phyloP scores from a whole-genome alignment of 1,284 basidiomycete species.

The Apiotrichum veenhuisii region DNA sequence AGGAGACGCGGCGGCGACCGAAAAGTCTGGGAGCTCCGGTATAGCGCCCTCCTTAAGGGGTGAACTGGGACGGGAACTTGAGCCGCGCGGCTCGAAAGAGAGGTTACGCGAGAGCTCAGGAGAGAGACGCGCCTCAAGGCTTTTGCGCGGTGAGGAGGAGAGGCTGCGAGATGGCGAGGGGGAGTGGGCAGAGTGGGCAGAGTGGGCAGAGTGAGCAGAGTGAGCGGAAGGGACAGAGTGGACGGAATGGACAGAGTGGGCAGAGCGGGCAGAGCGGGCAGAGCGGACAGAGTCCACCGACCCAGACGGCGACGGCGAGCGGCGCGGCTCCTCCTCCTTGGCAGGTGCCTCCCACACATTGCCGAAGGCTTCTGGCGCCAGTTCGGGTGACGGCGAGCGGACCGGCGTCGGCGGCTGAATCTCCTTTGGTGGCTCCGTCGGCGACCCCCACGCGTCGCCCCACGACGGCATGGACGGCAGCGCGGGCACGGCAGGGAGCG shows the following conservation, averaged over 20 bases:
- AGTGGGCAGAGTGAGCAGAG: neutral
- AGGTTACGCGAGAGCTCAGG: slow-evolving; percentile 1
- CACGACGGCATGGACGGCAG: neutral
- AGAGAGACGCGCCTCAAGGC: slow-evolving; percentile 4
- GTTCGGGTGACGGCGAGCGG: neutral
- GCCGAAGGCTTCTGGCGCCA: too few relatives aligned
- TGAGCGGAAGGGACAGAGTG: neutral
- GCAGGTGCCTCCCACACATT: slow-evolving; percentile 1
- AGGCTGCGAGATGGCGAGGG: neutral
- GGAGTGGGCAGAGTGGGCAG: neutral
- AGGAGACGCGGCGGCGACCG: neutral
- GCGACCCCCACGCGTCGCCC: neutral
- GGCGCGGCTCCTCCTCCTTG: neutral
- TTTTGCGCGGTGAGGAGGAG: slow-evolving; percentile 2
- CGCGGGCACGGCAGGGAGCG: neutral
- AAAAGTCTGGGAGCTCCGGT: neutral
- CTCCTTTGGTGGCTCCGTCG: neutral
- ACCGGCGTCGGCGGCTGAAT: neutral
- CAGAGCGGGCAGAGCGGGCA: too few relatives aligned
- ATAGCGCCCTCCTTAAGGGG: neutral
- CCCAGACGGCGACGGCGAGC: neutral
- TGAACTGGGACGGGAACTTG: neutral
- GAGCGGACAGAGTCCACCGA: neutral
- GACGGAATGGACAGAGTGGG: neutral
- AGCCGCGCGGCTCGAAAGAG: neutral